Evolutionary conservation across 2,329 filamentous ascomycete genomes (phyloP).

Genomic region (Sporothrix pseudoabietina): DNA sequence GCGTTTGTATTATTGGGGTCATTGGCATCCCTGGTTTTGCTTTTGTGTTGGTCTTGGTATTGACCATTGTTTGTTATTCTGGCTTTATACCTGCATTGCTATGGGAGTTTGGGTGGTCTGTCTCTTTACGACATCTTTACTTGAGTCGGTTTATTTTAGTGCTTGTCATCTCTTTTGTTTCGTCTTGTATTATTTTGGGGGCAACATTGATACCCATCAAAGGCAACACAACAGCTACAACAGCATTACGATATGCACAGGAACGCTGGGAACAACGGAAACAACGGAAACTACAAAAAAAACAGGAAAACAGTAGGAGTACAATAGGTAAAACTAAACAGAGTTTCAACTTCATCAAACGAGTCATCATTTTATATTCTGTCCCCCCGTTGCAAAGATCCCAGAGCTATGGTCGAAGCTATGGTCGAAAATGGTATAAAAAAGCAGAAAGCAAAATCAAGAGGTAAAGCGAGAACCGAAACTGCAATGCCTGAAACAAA

Average conservation of each 20-base stretch:
- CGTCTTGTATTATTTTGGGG: slow-evolving; percentile 30
- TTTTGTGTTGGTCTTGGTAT: not conserved
- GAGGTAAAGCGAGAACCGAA: not conserved
- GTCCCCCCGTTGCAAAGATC: not conserved
- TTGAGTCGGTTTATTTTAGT: not conserved
- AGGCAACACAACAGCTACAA: not conserved
- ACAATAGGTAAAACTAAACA: not conserved
- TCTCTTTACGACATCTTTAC: not conserved
- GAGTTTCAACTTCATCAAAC: not conserved
- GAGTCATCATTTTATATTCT: not conserved
- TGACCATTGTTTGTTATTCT: not conserved
- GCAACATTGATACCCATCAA: slow-evolving; percentile 41
- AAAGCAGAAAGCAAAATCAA: not conserved
- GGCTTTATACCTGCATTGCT: not conserved
- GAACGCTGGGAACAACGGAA: not conserved
- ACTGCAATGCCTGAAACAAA: not conserved
- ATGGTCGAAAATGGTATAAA: not conserved
- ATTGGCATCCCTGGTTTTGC: not conserved
- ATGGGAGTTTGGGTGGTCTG: not conserved
- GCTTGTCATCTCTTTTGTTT: not conserved
- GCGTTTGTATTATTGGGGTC: not conserved
- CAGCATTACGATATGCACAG: not conserved
- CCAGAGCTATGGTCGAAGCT: not conserved
- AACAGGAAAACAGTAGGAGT: too few species aligned
- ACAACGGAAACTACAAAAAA: not conserved